These are phyloP conservation scores for Multifurca ochricompacta DNA, from an alignment of 768 basidiomycete species.

Conservation along the genomic window DNA sequence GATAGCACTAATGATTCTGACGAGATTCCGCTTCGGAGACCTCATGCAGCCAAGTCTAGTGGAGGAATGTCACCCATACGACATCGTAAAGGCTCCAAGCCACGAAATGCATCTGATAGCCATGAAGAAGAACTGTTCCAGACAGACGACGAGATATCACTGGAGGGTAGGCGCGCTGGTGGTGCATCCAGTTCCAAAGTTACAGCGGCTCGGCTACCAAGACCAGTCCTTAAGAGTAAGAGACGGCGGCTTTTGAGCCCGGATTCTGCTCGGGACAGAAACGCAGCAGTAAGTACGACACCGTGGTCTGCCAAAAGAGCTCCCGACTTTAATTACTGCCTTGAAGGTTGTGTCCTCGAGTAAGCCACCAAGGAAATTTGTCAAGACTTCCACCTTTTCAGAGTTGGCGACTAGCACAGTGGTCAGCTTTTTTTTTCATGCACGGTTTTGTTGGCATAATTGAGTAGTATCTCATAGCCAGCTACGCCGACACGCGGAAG, in stretches of 20 bases:
- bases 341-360: neutral
- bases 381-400: neutral
- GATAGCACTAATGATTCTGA: conserved; percentile 8
- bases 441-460: neutral
- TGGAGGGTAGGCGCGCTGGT: neutral
- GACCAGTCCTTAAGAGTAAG: neutral
- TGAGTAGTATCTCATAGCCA: conserved; percentile 5
- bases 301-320: neutral
- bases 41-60: neutral
- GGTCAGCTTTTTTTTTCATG: neutral
- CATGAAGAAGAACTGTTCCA: neutral
- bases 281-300: neutral
- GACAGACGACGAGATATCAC: neutral
- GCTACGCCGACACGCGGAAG: conserved; percentile 4
- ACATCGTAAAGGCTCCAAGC: neutral
- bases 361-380: conserved; percentile 2
- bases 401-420: neutral
- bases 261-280: neutral
- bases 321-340: neutral
- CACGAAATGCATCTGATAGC: neutral
- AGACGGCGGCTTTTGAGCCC: conserved; percentile 2
- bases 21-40: conserved; percentile 6
- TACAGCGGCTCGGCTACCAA: neutral
- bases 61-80: neutral
- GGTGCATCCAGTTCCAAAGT: neutral